Evolutionary conservation across 1,284 basidiomycete species (phyloP).

Genomic region (Singerocomus inundabilis): DNA sequence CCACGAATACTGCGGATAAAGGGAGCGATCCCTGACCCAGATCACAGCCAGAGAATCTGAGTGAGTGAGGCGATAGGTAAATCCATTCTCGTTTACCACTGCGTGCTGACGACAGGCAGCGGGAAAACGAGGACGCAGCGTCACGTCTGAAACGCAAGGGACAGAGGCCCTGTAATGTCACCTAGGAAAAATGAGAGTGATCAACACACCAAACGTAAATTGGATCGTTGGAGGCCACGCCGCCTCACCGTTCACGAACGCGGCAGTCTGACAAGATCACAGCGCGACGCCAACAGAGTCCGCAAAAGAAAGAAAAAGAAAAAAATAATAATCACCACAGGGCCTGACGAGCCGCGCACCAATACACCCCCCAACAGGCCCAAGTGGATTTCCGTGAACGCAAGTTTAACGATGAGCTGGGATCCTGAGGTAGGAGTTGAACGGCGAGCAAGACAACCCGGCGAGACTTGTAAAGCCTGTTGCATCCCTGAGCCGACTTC

Average conservation of each 20-base stretch:
- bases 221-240: slow-evolving; percentile 24
- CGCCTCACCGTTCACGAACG: slow-evolving; percentile 4
- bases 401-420: neutral
- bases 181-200: slow-evolving; percentile 18
- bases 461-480: no score
- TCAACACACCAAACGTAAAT: slow-evolving; percentile 27
- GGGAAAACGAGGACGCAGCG: slow-evolving; percentile 8
- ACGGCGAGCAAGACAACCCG: no score
- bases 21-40: slow-evolving; percentile 28
- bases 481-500: slow-evolving; percentile 3
- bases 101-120: slow-evolving; percentile 1
- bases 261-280: neutral
- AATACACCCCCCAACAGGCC: neutral
- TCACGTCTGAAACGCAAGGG: slow-evolving; percentile 12
- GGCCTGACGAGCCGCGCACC: neutral
- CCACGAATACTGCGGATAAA: slow-evolving; percentile 13
- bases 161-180: slow-evolving; percentile 7
- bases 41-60: slow-evolving; percentile 22
- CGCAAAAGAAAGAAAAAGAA: neutral
- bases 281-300: neutral
- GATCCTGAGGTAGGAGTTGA: neutral
- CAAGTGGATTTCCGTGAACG: neutral
- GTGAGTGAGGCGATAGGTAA: slow-evolving; percentile 8
- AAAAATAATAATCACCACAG: neutral
- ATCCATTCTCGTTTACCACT: slow-evolving; percentile 11